phyloP scores from a whole-genome alignment of 2,329 filamentous ascomycete genomes.

The Xylariaceae sp. region DNA sequence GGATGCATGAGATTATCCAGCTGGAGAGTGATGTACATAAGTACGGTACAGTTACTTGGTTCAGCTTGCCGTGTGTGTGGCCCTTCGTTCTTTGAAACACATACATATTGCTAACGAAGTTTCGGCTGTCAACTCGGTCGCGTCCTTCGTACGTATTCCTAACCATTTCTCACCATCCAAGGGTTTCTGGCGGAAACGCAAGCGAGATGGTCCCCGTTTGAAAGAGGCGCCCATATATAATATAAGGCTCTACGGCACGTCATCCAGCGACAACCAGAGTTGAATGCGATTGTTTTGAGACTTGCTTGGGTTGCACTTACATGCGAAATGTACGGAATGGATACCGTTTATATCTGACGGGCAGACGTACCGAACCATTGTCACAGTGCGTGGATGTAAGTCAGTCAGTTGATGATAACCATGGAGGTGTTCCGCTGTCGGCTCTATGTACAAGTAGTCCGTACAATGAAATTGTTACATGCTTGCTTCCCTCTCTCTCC shows the following conservation, averaged over 20 bases:
- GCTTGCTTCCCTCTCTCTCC: background rate
- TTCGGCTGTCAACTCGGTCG: background rate
- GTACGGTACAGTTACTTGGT: too few species aligned
- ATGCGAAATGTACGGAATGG: too few species aligned
- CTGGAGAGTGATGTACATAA: too few species aligned
- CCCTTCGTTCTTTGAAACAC: background rate
- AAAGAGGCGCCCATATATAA: background rate
- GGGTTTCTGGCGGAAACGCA: background rate
- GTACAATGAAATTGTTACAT: background rate
- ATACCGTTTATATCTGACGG: too few species aligned
- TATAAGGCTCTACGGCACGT: background rate
- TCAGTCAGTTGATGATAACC: background rate
- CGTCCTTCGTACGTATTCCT: background rate
- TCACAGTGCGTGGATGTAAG: too few species aligned
- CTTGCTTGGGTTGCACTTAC: too few species aligned
- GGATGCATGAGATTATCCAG: too few species aligned
- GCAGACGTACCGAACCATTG: too few species aligned
- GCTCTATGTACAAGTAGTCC: background rate
- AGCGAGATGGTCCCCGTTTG: background rate
- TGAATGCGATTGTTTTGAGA: background rate
- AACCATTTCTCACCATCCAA: background rate
- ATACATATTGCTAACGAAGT: background rate
- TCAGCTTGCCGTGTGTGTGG: background rate
- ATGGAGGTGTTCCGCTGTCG: background rate
- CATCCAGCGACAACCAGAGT: background rate